A percentile compares a stretch with the other conserved stretches of the same genome.
Evolutionary conservation across 2,329 filamentous ascomycete species (phyloP).

Genomic region (Plectosphaerella cucumerina): DNA sequence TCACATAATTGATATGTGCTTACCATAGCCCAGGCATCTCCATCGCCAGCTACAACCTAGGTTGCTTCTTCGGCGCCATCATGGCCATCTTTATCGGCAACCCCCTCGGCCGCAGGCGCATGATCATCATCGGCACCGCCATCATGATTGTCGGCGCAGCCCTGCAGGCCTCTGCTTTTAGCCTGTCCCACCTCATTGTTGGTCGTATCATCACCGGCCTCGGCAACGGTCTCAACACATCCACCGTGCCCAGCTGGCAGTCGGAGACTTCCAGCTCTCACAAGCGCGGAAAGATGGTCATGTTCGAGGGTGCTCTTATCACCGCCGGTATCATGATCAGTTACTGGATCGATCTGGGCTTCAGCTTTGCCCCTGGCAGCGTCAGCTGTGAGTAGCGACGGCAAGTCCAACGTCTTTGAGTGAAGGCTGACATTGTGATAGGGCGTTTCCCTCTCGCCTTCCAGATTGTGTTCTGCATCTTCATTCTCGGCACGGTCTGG

Average conservation of each 20-base stretch:
- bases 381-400: constrained; percentile 28
- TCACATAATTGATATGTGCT: not conserved
- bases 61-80: constrained; percentile 50
- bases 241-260: constrained; percentile 55
- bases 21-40: constrained; percentile 34
- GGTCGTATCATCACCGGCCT: constrained; percentile 43
- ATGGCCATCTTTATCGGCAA: constrained; percentile 23
- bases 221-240: constrained; percentile 31
- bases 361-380: constrained; percentile 46
- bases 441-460: constrained; percentile 59
- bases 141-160: constrained; percentile 41
- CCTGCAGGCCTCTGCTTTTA: constrained; percentile 38
- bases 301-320: constrained; percentile 56
- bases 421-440: not conserved
- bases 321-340: constrained; percentile 52
- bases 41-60: constrained; percentile 54
- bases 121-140: constrained; percentile 34
- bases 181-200: constrained; percentile 50
- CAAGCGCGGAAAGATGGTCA: constrained; percentile 56
- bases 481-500: constrained; percentile 51
- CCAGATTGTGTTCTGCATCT: constrained; percentile 53
- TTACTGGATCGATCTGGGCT: constrained; percentile 58
- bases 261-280: constrained; percentile 54
- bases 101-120: constrained; percentile 37
- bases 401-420: too few species aligned